phyloP scores from a whole-genome alignment of 352 stramenopile genomes.

The Phytophthora hybrid region DNA sequence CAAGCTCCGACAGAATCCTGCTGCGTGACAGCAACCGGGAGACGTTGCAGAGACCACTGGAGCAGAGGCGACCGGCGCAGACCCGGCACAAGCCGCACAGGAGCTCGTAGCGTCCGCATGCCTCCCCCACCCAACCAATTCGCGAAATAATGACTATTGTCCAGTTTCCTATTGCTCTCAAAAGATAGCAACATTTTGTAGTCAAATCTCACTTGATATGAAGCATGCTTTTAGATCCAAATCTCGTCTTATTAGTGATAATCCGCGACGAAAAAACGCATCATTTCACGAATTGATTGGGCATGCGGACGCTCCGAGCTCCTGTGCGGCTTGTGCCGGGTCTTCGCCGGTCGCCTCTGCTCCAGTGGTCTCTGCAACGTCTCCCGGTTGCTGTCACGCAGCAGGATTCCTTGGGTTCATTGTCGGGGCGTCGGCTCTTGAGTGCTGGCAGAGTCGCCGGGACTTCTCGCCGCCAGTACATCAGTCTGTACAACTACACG shows the following conservation, averaged over 20 bases:
- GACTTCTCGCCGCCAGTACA: constrained; percentile 65
- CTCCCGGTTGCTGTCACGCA: constrained; percentile 1
- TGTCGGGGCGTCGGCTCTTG: constrained; percentile 12
- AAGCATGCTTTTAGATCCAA: too few relatives aligned
- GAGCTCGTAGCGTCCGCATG: neutral
- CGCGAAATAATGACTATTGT: constrained; percentile 1
- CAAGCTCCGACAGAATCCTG: neutral
- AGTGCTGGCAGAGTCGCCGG: constrained; percentile 44
- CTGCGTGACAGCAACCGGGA: constrained; percentile 1
- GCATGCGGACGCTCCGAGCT: constrained; percentile 17
- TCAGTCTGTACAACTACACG: constrained; percentile 72
- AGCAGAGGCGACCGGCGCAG: constrained; percentile 29
- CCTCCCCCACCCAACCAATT: constrained; percentile 25
- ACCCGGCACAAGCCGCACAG: constrained; percentile 14
- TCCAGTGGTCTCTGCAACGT: constrained; percentile 10
- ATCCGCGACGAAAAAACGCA: constrained; percentile 16
- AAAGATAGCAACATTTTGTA: constrained; percentile 17
- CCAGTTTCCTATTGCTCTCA: neutral
- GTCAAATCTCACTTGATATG: neutral
- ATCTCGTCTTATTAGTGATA: neutral
- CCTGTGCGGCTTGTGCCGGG: constrained; percentile 13
- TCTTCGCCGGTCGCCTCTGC: constrained; percentile 25
- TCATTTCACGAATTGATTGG: constrained; percentile 18
- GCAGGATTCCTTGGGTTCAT: neutral
- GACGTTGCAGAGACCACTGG: neutral